A percentile compares a stretch with the other conserved stretches of the same genome.
Conservation (phyloP, 352 stramenopile species). For the Thalassiosira livingstoniorum region DNA sequence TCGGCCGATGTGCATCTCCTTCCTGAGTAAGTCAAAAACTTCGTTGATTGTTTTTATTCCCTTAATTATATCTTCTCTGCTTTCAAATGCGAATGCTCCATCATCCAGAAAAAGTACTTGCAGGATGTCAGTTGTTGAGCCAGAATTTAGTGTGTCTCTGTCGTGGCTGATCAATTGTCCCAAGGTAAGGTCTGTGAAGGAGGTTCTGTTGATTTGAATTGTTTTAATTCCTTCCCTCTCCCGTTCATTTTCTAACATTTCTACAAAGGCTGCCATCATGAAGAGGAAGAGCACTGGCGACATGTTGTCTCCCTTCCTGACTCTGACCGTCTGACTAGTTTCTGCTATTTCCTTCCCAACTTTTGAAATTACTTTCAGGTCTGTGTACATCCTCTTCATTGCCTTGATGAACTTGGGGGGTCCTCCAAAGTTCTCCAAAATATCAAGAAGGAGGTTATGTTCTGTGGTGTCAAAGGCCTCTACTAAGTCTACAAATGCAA, state of each 20-base stretch:
- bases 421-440: constrained; percentile 21
- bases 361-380: constrained; percentile 18
- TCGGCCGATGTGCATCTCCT: constrained; percentile 10
- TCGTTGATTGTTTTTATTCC: constrained; percentile 8
- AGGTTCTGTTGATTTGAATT: not conserved
- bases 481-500: constrained; percentile 31
- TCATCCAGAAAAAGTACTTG: constrained; percentile 9
- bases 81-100: constrained; percentile 5
- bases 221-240: constrained; percentile 9
- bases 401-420: constrained; percentile 16
- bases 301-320: constrained; percentile 18
- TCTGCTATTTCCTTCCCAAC: constrained; percentile 4
- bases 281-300: constrained; percentile 28
- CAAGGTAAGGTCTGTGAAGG: not conserved
- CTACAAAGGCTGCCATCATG: constrained; percentile 29
- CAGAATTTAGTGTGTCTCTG: not conserved
- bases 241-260: constrained; percentile 18
- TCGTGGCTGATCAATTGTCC: not conserved
- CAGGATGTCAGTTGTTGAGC: not conserved
- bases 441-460: constrained; percentile 16
- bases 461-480: constrained; percentile 38
- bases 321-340: constrained; percentile 17
- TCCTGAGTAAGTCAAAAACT: not conserved
- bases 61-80: not conserved
- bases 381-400: constrained; percentile 13